These are phyloP conservation scores for Leptomonas pyrrhocoris DNA, from an alignment of 208 protist genomes.

Conservation along the genomic window DNA sequence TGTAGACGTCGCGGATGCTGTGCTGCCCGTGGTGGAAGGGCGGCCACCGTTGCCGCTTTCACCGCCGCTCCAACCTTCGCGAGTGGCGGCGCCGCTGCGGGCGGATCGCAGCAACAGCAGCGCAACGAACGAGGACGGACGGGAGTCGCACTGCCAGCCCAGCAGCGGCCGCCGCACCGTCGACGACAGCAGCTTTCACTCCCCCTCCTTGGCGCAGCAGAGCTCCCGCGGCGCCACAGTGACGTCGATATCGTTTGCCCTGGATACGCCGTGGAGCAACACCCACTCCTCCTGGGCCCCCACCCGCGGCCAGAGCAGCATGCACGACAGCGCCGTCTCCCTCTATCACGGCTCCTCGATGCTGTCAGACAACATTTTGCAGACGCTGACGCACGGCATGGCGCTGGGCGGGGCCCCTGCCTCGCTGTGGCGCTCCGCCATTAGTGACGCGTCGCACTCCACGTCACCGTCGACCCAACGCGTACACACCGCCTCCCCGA, in stretches of 20 bases:
- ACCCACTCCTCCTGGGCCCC: neutral
- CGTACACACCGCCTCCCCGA: neutral
- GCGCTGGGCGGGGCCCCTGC: constrained; percentile 22
- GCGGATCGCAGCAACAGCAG: neutral
- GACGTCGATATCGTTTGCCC: constrained; percentile 12
- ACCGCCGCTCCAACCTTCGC: neutral
- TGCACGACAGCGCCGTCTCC: constrained; percentile 24
- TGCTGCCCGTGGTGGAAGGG: neutral
- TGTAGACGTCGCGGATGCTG: neutral
- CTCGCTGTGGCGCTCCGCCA: constrained; percentile 12
- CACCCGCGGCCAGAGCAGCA: constrained; percentile 2
- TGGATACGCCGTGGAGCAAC: constrained; percentile 1
- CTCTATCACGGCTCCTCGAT: constrained; percentile 20
- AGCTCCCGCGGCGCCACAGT: constrained; percentile 22
- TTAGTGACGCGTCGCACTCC: neutral
- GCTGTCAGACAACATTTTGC: constrained; percentile 28
- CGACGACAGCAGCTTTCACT: constrained; percentile 14
- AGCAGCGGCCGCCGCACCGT: constrained; percentile 7
- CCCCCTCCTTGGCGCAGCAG: constrained; percentile 12
- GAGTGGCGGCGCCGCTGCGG: constrained; percentile 1
- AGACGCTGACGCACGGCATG: constrained; percentile 41
- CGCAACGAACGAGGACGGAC: constrained; percentile 1
- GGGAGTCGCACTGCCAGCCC: constrained; percentile 4
- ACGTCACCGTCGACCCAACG: neutral
- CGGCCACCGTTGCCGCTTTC: neutral